Conservation (phyloP, 495 filamentous ascomycete genomes). For the Neurospora sublineolata region DNA sequence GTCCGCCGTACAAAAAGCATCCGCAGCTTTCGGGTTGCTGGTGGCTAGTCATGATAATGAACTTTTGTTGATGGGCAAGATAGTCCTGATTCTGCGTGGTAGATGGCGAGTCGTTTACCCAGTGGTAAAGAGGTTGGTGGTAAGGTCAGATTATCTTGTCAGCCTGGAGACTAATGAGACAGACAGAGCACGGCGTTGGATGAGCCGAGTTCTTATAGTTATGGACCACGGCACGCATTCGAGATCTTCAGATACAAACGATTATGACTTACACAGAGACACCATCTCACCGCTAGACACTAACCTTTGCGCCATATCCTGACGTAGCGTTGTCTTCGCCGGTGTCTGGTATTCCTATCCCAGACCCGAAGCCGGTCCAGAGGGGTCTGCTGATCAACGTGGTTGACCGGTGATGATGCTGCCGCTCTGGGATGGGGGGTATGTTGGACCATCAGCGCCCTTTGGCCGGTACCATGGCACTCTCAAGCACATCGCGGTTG, state of each 20-base stretch:
- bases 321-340: neutral
- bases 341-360: conserved; percentile 9
- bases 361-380: conserved; percentile 1
- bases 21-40: neutral
- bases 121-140: neutral
- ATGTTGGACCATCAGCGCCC: conserved; percentile 6
- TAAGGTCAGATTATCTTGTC: neutral
- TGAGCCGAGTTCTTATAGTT: conserved; percentile 4
- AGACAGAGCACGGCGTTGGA: neutral
- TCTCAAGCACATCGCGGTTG: neutral
- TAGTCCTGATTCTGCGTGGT: neutral
- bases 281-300: conserved; percentile 13
- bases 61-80: neutral
- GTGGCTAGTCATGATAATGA: neutral
- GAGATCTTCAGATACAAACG: conserved; percentile 1
- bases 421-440: conserved; percentile 1
- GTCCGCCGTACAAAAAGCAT: neutral
- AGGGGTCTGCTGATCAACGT: conserved; percentile 21
- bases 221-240: conserved; percentile 5
- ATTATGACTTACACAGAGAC: neutral
- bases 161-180: neutral
- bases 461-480: neutral
- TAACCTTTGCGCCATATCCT: neutral
- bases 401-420: conserved; percentile 7
- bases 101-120: neutral